Percentiles rank a stretch among this genome's conserved stretches.
Evolutionary conservation across 1,139 yeast species (phyloP).

Genomic region (Taiozyma sp.): DNA sequence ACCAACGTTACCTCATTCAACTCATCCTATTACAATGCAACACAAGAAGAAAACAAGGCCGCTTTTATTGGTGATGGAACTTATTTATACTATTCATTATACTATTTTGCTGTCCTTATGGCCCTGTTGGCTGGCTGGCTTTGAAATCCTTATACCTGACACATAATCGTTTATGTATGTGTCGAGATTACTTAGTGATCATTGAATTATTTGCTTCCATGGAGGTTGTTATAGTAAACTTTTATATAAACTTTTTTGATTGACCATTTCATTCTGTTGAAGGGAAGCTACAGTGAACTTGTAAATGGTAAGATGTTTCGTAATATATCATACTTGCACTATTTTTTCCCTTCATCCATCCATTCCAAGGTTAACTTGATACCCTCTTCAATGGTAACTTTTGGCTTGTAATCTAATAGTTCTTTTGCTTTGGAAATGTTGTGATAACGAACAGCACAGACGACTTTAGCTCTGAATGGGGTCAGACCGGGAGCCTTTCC

Average conservation of each 20-base stretch:
- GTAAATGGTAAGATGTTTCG: background rate
- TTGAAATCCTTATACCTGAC: background rate
- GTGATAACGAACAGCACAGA: conserved; percentile 94
- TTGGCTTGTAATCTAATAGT: conserved; percentile 74
- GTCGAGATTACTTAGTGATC: background rate
- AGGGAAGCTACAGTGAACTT: background rate
- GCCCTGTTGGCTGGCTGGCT: background rate
- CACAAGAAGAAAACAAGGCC: background rate
- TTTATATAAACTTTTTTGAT: background rate
- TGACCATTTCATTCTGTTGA: background rate
- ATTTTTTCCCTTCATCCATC: conserved; percentile 60
- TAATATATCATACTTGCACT: background rate
- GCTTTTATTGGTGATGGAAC: background rate
- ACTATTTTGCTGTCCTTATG: background rate
- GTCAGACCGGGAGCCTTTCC: conserved; percentile 94
- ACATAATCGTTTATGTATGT: too few species aligned
- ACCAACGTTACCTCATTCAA: background rate
- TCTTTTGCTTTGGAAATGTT: conserved; percentile 83
- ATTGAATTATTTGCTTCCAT: background rate
- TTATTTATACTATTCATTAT: background rate
- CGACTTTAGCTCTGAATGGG: conserved; percentile 88
- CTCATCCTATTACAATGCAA: background rate
- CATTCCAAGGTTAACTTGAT: conserved; percentile 75
- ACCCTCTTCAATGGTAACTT: conserved; percentile 77
- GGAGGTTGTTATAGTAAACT: background rate